phyloP scores from a whole-genome alignment of 2,329 filamentous ascomycete species.

The Talaromyces sp. region DNA sequence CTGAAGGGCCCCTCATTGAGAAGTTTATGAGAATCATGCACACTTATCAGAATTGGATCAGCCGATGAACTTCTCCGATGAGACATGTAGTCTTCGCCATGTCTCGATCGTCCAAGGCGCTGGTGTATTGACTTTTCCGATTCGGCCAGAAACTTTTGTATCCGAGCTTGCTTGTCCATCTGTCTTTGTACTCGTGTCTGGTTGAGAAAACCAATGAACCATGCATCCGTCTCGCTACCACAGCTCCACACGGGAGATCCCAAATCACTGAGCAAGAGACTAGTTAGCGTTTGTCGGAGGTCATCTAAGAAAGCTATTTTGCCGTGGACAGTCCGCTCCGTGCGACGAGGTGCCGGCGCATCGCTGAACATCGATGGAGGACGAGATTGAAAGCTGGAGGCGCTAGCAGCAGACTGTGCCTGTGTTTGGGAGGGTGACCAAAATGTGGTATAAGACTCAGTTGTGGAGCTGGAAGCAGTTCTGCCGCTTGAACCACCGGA shows the following conservation, averaged over 20 bases:
- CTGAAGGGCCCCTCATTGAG: constrained; percentile 1
- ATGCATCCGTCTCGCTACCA: constrained; percentile 88
- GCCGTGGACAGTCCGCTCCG: constrained; percentile 55
- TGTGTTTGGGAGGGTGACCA: constrained; percentile 83
- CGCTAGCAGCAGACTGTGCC: constrained; percentile 62
- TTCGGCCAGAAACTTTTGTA: constrained; percentile 41
- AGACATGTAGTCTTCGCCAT: constrained; percentile 19
- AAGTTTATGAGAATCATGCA: background rate
- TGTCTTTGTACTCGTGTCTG: constrained; percentile 46
- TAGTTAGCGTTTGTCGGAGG: constrained; percentile 75
- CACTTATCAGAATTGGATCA: constrained; percentile 23
- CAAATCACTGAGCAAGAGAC: constrained; percentile 83
- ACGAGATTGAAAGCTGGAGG: constrained; percentile 56
- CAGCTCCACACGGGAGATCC: constrained; percentile 81
- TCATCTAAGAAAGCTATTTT: constrained; percentile 77
- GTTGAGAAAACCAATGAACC: constrained; percentile 64
- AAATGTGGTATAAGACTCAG: constrained; percentile 75
- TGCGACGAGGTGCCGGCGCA: constrained; percentile 32
- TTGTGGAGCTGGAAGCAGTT: constrained; percentile 69
- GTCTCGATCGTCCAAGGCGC: constrained; percentile 26
- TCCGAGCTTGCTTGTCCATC: constrained; percentile 40
- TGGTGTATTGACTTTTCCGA: constrained; percentile 35
- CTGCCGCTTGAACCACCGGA: constrained; percentile 58
- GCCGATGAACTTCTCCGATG: constrained; percentile 39
- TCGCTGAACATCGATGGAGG: constrained; percentile 45